Evolutionary conservation across 176 grass and related monocot species (phyloP), one percentile per base, ranked within the genome.

Genomic region (Eragrostis curvula): DNA sequence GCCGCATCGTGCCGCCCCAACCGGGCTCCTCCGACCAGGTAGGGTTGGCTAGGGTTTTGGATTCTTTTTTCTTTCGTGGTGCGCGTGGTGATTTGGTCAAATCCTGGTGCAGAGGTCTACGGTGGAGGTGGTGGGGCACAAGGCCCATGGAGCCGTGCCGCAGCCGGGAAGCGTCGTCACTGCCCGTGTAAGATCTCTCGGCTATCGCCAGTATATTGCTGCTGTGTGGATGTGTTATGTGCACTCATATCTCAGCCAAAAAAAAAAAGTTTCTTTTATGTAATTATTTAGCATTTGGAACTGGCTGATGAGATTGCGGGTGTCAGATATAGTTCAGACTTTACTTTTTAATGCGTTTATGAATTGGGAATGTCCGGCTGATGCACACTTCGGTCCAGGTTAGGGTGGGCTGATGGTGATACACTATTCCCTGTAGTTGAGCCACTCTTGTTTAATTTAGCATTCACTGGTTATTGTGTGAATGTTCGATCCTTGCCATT

Each of bases 71-170:
- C 23, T 73, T 36, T 36, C 32, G 32, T 69, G 18, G 6, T 63
- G 30, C 55, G 47, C 40, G 23, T 15, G 43, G 21, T 46, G n/a
- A 41, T 20, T 20, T 85, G 28, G 27, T 81, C 70, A 24, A 52
- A 25, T 86, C 28, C 49, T 42, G 52, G 46, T 84, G 81, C 93
- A 98, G 92, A 93, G 93, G 75, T 82, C 84, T 39, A 91, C 79
- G 25, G 89, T 93, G 74, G 96, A 98, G 79, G 91, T 98, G 53
- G 86, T 95, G 17, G 93, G 96, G 32, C 93, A 91, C 77, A 93
- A 91, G 81, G 93, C 93, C 42, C 90, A 95, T 75, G 90, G 87
- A 18, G 90, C 89, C 12, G 93, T 98, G 49, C 90, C 96, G 67
- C 90, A 93, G 41, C 92, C 92, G 13, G 92, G 96, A 71, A 93